Evolutionary conservation across 2,329 filamentous ascomycete genomes (phyloP).

Genomic region (Nemania sp.): DNA sequence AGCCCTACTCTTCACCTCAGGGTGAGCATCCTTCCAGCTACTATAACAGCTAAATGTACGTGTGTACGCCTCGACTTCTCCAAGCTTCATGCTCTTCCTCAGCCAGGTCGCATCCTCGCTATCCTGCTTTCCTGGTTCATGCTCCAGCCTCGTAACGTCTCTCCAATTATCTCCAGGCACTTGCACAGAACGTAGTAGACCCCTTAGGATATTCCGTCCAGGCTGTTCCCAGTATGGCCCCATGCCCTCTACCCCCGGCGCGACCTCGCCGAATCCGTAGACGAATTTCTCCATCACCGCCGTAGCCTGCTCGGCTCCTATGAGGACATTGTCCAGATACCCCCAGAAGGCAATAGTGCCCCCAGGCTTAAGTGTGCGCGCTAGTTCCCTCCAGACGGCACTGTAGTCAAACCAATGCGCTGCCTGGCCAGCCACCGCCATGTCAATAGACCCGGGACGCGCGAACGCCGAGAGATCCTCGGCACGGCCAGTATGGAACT

Average conservation of each 20-base stretch:
- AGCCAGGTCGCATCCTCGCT: constrained; percentile 61
- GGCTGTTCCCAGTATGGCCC: constrained; percentile 72
- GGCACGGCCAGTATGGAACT: constrained; percentile 62
- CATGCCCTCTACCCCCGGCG: constrained; percentile 61
- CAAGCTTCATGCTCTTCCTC: constrained; percentile 65
- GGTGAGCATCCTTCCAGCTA: constrained; percentile 69
- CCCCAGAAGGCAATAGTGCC: constrained; percentile 75
- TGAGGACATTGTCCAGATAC: constrained; percentile 72
- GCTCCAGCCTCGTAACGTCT: constrained; percentile 65
- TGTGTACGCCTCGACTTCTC: constrained; percentile 70
- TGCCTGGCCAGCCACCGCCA: constrained; percentile 65
- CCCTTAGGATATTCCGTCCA: constrained; percentile 66
- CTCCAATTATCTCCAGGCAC: constrained; percentile 65
- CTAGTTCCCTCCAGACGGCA: constrained; percentile 66
- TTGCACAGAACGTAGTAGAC: constrained; percentile 62
- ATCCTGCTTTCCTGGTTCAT: constrained; percentile 64
- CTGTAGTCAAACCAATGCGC: constrained; percentile 75
- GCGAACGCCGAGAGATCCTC: constrained; percentile 65
- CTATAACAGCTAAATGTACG: constrained; percentile 71
- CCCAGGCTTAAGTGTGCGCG: constrained; percentile 63
- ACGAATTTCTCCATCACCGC: constrained; percentile 66
- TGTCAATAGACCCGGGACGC: constrained; percentile 62
- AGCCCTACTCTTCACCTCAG: constrained; percentile 60
- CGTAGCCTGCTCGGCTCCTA: constrained; percentile 65
- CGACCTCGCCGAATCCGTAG: constrained; percentile 62